phyloP scores from a whole-genome alignment of 305 asterid species.

The Fraxinus platypoda region DNA sequence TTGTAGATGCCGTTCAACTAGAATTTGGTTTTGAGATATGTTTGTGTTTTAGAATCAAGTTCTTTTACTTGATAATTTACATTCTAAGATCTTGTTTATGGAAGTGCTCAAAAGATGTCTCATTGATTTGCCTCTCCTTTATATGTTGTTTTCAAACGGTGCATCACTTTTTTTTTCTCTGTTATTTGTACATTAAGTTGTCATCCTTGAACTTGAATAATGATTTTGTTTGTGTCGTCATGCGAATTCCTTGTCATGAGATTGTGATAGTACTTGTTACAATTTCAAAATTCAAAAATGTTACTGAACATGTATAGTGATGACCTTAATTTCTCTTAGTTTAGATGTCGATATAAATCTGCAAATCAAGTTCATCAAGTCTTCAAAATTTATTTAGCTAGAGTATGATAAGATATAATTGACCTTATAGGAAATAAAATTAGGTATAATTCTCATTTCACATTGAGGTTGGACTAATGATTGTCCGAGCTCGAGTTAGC shows the following conservation, averaged over 20 bases:
- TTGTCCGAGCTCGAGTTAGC: no score
- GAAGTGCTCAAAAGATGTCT: background rate
- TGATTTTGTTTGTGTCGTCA: background rate
- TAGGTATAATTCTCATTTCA: background rate
- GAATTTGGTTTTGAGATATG: background rate
- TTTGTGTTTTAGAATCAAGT: background rate
- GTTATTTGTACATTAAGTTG: background rate
- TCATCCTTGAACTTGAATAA: background rate
- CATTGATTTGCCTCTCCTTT: background rate
- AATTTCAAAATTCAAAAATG: no score
- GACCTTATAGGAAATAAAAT: background rate
- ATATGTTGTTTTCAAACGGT: background rate
- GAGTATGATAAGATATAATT: background rate
- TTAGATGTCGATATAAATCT: background rate
- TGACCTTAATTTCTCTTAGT: background rate
- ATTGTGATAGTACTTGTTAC: background rate
- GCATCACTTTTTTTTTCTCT: background rate
- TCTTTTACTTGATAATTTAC: background rate
- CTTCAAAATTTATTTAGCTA: background rate
- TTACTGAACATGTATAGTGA: background rate
- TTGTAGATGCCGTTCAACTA: background rate
- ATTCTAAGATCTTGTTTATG: background rate
- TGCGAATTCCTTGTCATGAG: background rate
- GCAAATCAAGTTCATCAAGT: background rate
- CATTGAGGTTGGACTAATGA: background rate